Evolutionary conservation across 1,284 basidiomycete genomes (phyloP).

Genomic region (Termitomyces sp.): DNA sequence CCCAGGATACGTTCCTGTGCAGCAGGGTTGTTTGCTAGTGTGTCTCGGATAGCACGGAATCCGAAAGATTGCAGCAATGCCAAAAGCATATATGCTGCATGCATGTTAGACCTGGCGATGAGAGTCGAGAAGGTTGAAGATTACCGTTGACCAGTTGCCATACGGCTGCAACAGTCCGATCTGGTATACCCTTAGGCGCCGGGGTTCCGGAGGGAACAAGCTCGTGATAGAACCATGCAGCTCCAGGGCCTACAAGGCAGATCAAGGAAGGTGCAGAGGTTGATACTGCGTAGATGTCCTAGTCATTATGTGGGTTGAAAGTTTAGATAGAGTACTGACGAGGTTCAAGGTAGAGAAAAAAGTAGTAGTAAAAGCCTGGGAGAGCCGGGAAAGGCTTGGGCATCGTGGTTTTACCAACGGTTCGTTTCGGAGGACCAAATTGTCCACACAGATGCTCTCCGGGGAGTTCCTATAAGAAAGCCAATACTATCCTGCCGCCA

Average conservation of each 20-base stretch:
- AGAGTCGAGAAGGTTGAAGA: constrained; percentile 2
- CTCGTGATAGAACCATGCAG: constrained; percentile 67
- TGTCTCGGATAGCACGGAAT: constrained; percentile 64
- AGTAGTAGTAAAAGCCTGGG: constrained; percentile 58
- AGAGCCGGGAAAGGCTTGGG: constrained; percentile 48
- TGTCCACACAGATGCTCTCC: neutral
- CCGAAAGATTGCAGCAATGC: constrained; percentile 64
- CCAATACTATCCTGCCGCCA: neutral
- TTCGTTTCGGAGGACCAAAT: neutral
- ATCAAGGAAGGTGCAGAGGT: constrained; percentile 55
- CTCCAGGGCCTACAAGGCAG: constrained; percentile 58
- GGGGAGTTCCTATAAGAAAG: neutral
- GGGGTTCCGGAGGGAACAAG: constrained; percentile 48
- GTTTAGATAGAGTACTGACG: constrained; percentile 30
- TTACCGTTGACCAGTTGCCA: constrained; percentile 71
- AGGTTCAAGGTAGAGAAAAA: constrained; percentile 71
- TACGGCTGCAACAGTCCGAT: constrained; percentile 59
- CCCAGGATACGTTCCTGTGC: constrained; percentile 71
- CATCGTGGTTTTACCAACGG: neutral
- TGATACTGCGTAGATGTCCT: constrained; percentile 36
- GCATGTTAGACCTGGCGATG: neutral
- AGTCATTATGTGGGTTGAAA: neutral
- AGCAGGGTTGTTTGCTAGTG: constrained; percentile 50
- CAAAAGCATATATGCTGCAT: constrained; percentile 62
- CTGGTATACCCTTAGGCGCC: constrained; percentile 35